Evolutionary conservation across 2,329 filamentous ascomycete genomes (phyloP).

Genomic region (Metarhizium sp.): DNA sequence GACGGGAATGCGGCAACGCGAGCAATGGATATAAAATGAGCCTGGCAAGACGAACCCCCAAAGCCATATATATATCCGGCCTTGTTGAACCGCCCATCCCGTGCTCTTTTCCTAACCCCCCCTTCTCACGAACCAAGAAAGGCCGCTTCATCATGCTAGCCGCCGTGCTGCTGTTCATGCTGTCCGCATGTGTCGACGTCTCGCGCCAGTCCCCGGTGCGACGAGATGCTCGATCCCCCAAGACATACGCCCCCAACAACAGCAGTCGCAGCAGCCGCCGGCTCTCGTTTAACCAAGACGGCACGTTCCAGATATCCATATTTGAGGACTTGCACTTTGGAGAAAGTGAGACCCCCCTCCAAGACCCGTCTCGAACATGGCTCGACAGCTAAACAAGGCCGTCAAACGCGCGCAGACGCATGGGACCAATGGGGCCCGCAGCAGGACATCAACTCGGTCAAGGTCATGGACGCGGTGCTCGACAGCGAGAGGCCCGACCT

Average conservation of each 20-base stretch:
- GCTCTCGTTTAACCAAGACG: constrained; percentile 29
- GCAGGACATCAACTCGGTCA: constrained; percentile 46
- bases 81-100: too few relatives aligned
- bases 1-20: too few relatives aligned
- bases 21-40: too few relatives aligned
- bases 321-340: constrained; percentile 66
- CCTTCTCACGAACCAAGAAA: too few relatives aligned
- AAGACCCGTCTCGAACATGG: too few relatives aligned
- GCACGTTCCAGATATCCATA: constrained; percentile 45
- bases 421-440: constrained; percentile 34
- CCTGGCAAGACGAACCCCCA: too few relatives aligned
- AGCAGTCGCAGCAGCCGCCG: background rate
- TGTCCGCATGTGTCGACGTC: background rate
- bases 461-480: constrained; percentile 50
- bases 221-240: background rate
- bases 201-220: background rate
- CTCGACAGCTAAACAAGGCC: background rate
- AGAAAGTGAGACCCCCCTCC: constrained; percentile 38
- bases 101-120: too few relatives aligned
- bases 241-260: background rate
- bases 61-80: too few relatives aligned
- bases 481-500: constrained; percentile 47
- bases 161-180: background rate
- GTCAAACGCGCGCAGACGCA: constrained; percentile 24
- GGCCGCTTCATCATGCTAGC: background rate